phyloP scores from a whole-genome alignment of 495 filamentous ascomycete species.

The Lasiosphaeria ovina region DNA sequence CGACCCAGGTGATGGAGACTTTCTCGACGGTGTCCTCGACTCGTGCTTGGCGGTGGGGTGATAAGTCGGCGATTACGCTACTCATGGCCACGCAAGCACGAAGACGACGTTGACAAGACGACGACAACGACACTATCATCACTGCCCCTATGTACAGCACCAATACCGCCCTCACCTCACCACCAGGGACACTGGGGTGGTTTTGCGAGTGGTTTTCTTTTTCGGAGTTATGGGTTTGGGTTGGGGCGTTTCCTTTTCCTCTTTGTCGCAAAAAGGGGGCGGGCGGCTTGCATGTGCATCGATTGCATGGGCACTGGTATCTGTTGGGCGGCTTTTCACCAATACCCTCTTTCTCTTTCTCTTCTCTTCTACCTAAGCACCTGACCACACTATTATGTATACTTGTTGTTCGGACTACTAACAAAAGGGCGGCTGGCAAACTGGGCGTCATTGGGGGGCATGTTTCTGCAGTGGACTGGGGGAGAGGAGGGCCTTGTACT shows the following conservation, averaged over 20 bases:
- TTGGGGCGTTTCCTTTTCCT: background rate
- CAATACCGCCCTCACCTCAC: no score
- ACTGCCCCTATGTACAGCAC: no score
- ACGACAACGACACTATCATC: background rate
- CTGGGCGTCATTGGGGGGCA: background rate
- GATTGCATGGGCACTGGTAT: constrained; percentile 5
- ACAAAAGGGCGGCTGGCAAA: constrained; percentile 5
- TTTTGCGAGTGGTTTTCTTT: background rate
- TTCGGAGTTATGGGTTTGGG: background rate
- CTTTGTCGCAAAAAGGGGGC: background rate
- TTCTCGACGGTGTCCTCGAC: constrained; percentile 70
- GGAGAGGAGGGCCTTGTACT: constrained; percentile 23
- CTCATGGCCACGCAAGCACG: background rate
- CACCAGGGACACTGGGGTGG: no score
- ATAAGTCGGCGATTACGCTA: background rate
- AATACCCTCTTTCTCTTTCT: no score
- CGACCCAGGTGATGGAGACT: constrained; percentile 55
- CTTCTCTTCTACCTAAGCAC: background rate
- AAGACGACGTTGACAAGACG: background rate
- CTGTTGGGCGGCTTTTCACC: no score
- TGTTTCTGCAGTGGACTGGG: background rate
- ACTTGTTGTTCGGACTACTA: background rate
- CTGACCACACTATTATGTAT: background rate
- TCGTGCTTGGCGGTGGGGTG: constrained; percentile 40
- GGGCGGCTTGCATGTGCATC: no score